phyloP scores from a whole-genome alignment of 2,329 filamentous ascomycete species.

The Fusarium duplospermum region DNA sequence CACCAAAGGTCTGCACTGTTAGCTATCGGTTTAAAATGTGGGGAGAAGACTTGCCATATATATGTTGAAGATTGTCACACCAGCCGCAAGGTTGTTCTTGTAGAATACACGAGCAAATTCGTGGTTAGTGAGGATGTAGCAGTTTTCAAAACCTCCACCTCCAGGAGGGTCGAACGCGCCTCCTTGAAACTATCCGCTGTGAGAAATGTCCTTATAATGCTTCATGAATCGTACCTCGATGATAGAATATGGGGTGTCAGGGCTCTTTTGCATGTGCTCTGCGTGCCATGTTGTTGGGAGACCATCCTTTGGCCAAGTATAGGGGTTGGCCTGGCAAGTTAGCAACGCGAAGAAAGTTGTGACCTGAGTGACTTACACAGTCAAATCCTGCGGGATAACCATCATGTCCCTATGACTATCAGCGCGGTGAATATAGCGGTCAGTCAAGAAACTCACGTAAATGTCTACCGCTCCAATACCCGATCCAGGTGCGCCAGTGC shows the following conservation, averaged over 20 bases:
- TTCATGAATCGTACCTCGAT: slow-evolving; percentile 43
- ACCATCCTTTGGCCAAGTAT: slow-evolving; percentile 45
- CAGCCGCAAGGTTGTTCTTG: slow-evolving; percentile 78
- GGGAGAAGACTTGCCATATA: slow-evolving; percentile 70
- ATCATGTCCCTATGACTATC: slow-evolving; percentile 63
- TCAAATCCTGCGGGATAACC: slow-evolving; percentile 71
- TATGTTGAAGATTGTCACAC: slow-evolving; percentile 75
- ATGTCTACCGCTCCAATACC: slow-evolving; percentile 67
- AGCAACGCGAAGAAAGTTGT: rapidly evolving
- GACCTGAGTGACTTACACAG: slow-evolving; percentile 51
- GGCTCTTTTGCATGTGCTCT: slow-evolving; percentile 70
- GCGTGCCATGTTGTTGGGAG: slow-evolving; percentile 61
- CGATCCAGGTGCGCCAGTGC: slow-evolving; percentile 73
- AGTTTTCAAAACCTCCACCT: slow-evolving; percentile 75
- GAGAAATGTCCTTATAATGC: rapidly evolving
- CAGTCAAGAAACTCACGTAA: slow-evolving; percentile 52
- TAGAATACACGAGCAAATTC: slow-evolving; percentile 84
- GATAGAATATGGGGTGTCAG: slow-evolving; percentile 73
- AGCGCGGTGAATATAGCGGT: rapidly evolving
- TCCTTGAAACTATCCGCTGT: slow-evolving; percentile 68
- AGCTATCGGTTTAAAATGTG: not conserved
- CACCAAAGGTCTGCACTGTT: slow-evolving; percentile 69
- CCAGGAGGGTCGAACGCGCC: slow-evolving; percentile 82
- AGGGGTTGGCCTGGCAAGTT: slow-evolving; percentile 58
- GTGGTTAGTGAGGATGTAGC: slow-evolving; percentile 73